Evolutionary conservation across 2,329 filamentous ascomycete genomes (phyloP), one percentile per base, ranked within the genome.

Genomic region (Penicillium sclerotiorum): DNA sequence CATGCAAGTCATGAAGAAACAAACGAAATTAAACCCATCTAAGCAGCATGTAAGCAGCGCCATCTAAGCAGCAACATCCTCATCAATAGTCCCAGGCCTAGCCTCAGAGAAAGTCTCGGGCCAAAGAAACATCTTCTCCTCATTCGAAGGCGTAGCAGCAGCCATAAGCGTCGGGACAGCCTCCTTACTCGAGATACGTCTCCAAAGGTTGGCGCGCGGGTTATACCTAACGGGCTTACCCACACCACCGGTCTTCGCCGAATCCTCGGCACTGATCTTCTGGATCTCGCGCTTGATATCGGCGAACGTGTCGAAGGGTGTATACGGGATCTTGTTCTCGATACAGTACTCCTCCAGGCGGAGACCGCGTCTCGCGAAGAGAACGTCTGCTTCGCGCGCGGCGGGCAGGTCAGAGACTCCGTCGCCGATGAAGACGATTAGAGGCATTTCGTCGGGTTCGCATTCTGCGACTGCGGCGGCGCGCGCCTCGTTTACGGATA

Each of bases 391-490:
- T 62, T 88, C 78, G 23, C 83, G 75, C 1, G 85, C 84, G 2
- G 84, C 85, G 0, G 85, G 79, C 1, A 88, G 75, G 61, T 88
- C 85, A 0, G 82, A 86, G 5, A 88, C 83, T 18, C 85, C 85
- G 61, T 88, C 85, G 41, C 85, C 85, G 57, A 88, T 86, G 70
- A 88, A 88, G 45, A 88, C 74, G 57, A 88, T 85, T 44, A 87
- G 72, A 0, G 85, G 85, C 39, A 87, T 78, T 2, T 82, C 81
- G 47, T 80, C 83, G 50, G 86, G 81, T 13, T 81, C 79, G 51
- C 77, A 79, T 40, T 78, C 71, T 4, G 81, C 66, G 53, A 79
- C 73, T 1, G 82, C 83, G 17, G 74, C 67, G 7, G 68, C 70
- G n/a, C 83, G 78, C 37, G 80, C 84, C 62, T 86, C 82, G 37